Base-by-base conservation (phyloP, 805 yeast genomes). In the Wickerhamomyces chaumierensis region DNA sequence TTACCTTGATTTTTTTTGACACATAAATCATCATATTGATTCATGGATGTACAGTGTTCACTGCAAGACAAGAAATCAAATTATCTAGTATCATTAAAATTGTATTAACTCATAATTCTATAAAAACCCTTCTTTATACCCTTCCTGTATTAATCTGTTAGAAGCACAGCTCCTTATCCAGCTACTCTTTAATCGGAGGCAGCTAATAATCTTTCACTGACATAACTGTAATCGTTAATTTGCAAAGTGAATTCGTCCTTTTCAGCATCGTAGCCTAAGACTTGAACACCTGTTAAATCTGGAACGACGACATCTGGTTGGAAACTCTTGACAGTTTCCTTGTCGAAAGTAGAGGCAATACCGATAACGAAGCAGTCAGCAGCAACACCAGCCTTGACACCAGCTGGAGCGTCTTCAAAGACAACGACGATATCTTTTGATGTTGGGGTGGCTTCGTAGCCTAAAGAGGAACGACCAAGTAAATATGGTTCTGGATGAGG, bases 401-500 rank as follows among this genome's bases (percentile, higher is more conserved):
- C 94, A 36, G 92, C 88, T 42, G 87, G 90, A 35, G 94, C 94
- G 57, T 84, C 95, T 64, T 84, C 95, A 54, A 84, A 84, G 37
- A 81, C 87, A 33, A 83, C 78, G 23, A 65, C 65, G 29, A 13
- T 25, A 25, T 25, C 29, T 53, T 60, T 66, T 42, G 63, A 57
- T 36, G 34, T 16, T 4, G 54, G 45, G 19, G 55, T 53, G 35
- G 63, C 65, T 37, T 54, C 57, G 52, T 42, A 61, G 18, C 65
- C 64, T 41, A 59, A 53, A 41, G 53, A 60, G 49, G 56, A 53
- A 50, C 65, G 60, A 44, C 84, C 85, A 54, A 64, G 57, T 46
- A 71, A 65, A 66, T 84, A 84, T 39, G 94, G 92, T 65, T 78
- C 80, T 33, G 95, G 94, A 62, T 81, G 72, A 33, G 95, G 95